Evolutionary conservation across 2,329 filamentous ascomycete species (phyloP), one percentile per base, ranked within the genome.

Genomic region (Colletotrichum tropicale): DNA sequence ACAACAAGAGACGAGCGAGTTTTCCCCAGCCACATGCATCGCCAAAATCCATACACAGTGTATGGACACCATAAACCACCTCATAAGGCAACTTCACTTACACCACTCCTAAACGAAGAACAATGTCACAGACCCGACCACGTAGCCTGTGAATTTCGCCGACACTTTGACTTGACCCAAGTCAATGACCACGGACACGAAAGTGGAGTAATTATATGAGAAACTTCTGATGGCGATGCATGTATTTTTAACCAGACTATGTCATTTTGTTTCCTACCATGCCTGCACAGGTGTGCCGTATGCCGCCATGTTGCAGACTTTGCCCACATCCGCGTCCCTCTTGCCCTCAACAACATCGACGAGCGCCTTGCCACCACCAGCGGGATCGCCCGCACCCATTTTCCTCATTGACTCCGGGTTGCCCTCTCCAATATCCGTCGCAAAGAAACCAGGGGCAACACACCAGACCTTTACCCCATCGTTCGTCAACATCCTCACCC

Each of bases 201-300:
- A n/a, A n/a, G n/a, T n/a, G n/a, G n/a, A n/a, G n/a, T n/a, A n/a
- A n/a, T n/a, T n/a, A n/a, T n/a, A n/a, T n/a, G n/a, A n/a, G n/a
- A n/a, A n/a, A n/a, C n/a, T 21, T 21, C 0, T 21, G 43, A 13
- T 21, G 43, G 5, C 6, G 6, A 52, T 21, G 0, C n/a, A 21
- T 21, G 0, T 52, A 13, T 21, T 52, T 21, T 0, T 2, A 0
- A 2, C 2, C 6, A 21, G n/a, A 15, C 43, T 21, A 21, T 52
- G 43, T 0, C 0, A 21, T 52, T 21, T 1, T 52, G 43, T 8
- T 21, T 52, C 1, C 10, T 52, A 52, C 43, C 43, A 52, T 8
- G 43, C 43, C 43, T 52, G 43, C n/a, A 52, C 43, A 21, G 43
- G 43, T 21, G n/a, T 21, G 4, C 43, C 43, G 43, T 52, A 52